Percentiles rank a stretch among this genome's conserved stretches.
phyloP scores from a whole-genome alignment of 1,284 basidiomycete species.

The Paramarasmius palmivorus region DNA sequence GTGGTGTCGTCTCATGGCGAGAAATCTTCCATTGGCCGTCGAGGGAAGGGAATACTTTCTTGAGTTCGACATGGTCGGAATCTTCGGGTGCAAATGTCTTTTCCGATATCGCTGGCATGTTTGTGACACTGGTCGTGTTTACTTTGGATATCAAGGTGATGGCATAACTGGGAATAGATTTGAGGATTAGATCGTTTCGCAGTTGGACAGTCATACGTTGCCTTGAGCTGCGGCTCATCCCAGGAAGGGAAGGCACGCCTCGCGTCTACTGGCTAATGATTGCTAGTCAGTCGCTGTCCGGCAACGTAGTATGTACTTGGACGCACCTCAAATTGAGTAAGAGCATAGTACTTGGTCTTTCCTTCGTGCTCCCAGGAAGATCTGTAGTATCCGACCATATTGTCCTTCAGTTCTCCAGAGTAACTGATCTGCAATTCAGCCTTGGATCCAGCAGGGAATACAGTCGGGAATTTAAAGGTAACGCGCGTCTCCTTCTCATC shows the following conservation, averaged over 20 bases:
- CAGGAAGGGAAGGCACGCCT: slow-evolving; percentile 85
- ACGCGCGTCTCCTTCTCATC: slow-evolving; percentile 68
- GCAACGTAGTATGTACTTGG: neutral
- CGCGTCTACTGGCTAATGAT: slow-evolving; percentile 80
- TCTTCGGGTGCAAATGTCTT: slow-evolving; percentile 37
- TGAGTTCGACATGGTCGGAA: slow-evolving; percentile 31
- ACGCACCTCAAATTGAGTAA: slow-evolving; percentile 80
- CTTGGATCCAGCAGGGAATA: slow-evolving; percentile 62
- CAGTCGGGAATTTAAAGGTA: slow-evolving; percentile 55
- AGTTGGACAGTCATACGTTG: too few species aligned
- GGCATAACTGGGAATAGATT: too few species aligned
- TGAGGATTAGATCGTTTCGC: too few species aligned
- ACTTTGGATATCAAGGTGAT: slow-evolving; percentile 84
- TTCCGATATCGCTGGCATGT: slow-evolving; percentile 79
- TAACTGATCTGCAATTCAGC: slow-evolving; percentile 66
- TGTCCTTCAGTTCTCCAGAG: slow-evolving; percentile 62
- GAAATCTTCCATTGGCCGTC: slow-evolving; percentile 78
- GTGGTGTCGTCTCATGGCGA: slow-evolving; percentile 75
- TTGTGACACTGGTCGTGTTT: slow-evolving; percentile 80
- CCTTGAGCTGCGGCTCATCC: slow-evolving; percentile 94
- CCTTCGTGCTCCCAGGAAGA: slow-evolving; percentile 57
- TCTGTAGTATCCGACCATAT: slow-evolving; percentile 77
- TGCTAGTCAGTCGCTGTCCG: slow-evolving; percentile 25
- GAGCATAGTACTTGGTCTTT: slow-evolving; percentile 65
- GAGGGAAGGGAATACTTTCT: slow-evolving; percentile 37